Conservation (phyloP, 176 grass and related monocot species). For the Coix lacrymajobi region DNA sequence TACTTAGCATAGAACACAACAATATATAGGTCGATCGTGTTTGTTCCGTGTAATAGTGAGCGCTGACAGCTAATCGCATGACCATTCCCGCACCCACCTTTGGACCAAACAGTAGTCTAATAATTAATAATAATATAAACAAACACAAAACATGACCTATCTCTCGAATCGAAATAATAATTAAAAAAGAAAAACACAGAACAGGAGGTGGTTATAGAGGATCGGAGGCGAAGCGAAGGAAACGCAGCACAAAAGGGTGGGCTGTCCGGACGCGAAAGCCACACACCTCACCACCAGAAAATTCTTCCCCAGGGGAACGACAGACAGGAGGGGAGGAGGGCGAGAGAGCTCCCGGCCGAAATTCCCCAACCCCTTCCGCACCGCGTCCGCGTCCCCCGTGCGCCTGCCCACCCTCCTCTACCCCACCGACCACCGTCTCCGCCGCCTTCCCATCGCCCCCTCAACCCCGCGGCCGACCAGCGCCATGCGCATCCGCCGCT, state of each 20-base stretch:
- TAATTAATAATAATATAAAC: too few species aligned
- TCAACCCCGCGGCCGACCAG: not conserved
- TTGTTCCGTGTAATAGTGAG: too few species aligned
- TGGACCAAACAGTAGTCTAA: too few species aligned
- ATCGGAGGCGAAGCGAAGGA: not conserved
- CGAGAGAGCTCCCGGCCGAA: constrained; percentile 27
- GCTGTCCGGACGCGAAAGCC: constrained; percentile 3
- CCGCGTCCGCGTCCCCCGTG: not conserved
- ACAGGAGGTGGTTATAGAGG: not conserved
- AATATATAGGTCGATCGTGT: too few species aligned
- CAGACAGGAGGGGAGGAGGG: not conserved
- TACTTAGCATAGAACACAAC: too few species aligned
- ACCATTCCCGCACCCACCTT: too few species aligned
- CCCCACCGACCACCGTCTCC: constrained; percentile 2
- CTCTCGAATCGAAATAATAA: too few species aligned
- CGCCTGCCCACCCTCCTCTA: not conserved
- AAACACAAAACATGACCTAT: too few species aligned
- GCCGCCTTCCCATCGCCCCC: not conserved
- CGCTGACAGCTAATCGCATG: too few species aligned
- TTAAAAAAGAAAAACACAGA: too few species aligned
- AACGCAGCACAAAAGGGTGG: not conserved
- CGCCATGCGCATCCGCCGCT: constrained; percentile 60
- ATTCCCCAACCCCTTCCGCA: constrained; percentile 42
- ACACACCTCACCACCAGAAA: constrained; percentile 25
- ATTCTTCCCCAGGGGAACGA: not conserved